Conservation (phyloP, 2,329 filamentous ascomycete species). For the Aspergillus japonicus region DNA sequence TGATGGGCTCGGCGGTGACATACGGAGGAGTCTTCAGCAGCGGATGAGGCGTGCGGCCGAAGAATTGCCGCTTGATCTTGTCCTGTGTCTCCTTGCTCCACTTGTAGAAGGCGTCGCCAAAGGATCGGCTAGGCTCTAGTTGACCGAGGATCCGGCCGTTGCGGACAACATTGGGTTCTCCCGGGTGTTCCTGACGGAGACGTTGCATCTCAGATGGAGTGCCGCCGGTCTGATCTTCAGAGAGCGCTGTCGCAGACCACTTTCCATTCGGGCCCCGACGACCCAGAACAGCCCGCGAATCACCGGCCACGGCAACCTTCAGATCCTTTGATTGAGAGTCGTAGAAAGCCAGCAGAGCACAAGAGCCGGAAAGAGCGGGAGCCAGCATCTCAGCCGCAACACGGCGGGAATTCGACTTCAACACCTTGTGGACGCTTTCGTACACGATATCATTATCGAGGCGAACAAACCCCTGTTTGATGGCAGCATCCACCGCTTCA, state of each 20-base stretch:
- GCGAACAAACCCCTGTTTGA: constrained; percentile 85
- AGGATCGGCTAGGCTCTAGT: constrained; percentile 88
- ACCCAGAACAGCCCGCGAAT: constrained; percentile 91
- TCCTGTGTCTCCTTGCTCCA: constrained; percentile 85
- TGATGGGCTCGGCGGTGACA: constrained; percentile 90
- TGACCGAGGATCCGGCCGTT: constrained; percentile 90
- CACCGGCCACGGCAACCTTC: constrained; percentile 91
- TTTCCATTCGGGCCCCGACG: constrained; percentile 75
- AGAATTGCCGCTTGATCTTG: constrained; percentile 80
- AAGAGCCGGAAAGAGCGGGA: constrained; percentile 93
- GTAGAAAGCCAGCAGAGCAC: constrained; percentile 93
- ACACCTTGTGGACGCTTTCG: constrained; percentile 85
- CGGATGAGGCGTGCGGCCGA: constrained; percentile 74
- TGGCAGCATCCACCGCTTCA: constrained; percentile 82
- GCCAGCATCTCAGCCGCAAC: constrained; percentile 88
- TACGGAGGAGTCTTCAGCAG: constrained; percentile 90
- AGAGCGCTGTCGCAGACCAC: constrained; percentile 87
- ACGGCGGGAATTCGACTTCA: constrained; percentile 85
- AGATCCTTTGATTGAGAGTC: constrained; percentile 83
- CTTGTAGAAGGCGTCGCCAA: constrained; percentile 96
- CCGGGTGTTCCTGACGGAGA: constrained; percentile 81
- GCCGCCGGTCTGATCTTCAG: constrained; percentile 88
- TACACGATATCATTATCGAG: constrained; percentile 94
- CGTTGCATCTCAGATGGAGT: constrained; percentile 82
- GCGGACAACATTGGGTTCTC: constrained; percentile 80